These are phyloP conservation scores for Boletus sp. DNA, from an alignment of 1,284 basidiomycete species.

Conservation along the genomic window DNA sequence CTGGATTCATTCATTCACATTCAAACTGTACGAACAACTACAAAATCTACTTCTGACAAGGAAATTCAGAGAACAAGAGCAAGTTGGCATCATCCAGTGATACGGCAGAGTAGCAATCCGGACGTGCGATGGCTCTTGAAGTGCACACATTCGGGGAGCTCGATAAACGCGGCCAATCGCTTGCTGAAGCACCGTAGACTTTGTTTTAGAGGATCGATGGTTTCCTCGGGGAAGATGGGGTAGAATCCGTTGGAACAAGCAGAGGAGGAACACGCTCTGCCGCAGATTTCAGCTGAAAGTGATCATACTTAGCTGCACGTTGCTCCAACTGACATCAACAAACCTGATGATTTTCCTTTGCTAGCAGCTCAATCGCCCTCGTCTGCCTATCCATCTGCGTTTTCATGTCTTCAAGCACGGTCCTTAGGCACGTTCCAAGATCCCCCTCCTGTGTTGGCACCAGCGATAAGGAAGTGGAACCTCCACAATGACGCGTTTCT, in stretches of 20 bases:
- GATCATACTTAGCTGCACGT: conserved; percentile 10
- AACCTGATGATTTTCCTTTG: conserved; percentile 35
- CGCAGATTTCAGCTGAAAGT: conserved; percentile 21
- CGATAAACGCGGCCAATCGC: conserved; percentile 2
- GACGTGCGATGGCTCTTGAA: not conserved
- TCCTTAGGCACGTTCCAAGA: conserved; percentile 25
- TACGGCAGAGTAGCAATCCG: not conserved
- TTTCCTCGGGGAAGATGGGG: conserved; percentile 20
- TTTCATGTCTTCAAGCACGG: conserved; percentile 33
- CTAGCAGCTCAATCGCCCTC: conserved; percentile 28
- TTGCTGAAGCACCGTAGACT: not conserved
- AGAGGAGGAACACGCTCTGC: conserved; percentile 17
- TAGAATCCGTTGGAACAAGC: conserved; percentile 12
- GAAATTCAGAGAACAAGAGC: conserved; percentile 1
- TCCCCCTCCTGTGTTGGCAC: conserved; percentile 21
- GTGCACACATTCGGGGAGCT: not conserved
- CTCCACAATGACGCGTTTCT: conserved; percentile 13
- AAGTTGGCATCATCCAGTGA: not conserved
- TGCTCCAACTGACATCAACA: not conserved
- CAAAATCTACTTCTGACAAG: conserved; percentile 10
- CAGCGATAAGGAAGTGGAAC: conserved; percentile 13
- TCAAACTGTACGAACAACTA: not conserved
- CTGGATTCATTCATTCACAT: not conserved
- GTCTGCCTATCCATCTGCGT: conserved; percentile 34
- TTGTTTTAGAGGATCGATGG: conserved; percentile 9